phyloP scores from a whole-genome alignment of 2,329 filamentous ascomycete species.

The Pseudopyricularia javanii region DNA sequence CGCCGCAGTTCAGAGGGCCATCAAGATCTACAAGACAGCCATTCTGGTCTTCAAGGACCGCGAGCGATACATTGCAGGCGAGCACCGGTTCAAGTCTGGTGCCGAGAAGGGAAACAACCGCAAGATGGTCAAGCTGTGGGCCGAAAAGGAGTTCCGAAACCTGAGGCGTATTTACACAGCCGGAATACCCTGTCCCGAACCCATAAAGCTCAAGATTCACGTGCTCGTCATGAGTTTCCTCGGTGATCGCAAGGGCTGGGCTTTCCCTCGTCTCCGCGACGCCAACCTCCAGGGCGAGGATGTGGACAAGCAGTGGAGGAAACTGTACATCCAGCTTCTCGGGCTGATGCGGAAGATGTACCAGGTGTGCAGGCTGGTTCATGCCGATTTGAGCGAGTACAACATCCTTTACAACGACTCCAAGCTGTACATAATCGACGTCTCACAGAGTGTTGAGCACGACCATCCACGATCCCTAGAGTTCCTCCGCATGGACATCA shows the following conservation, averaged over 20 bases:
- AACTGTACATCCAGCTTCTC: slow-evolving; percentile 71
- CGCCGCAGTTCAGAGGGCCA: slow-evolving; percentile 60
- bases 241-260: slow-evolving; percentile 74
- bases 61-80: slow-evolving; percentile 88
- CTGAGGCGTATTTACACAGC: slow-evolving; percentile 71
- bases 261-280: slow-evolving; percentile 80
- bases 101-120: slow-evolving; percentile 92
- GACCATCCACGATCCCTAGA: slow-evolving; percentile 88
- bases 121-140: slow-evolving; percentile 97
- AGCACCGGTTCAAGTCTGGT: slow-evolving; percentile 80
- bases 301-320: slow-evolving; percentile 59
- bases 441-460: slow-evolving; percentile 93
- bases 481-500: slow-evolving; percentile 96
- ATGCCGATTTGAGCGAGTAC: slow-evolving; percentile 96
- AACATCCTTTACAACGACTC: slow-evolving; percentile 83
- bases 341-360: slow-evolving; percentile 89
- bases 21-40: slow-evolving; percentile 98
- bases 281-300: slow-evolving; percentile 59
- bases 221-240: slow-evolving; percentile 93
- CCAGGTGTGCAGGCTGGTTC: slow-evolving; percentile 80
- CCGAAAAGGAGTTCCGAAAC: slow-evolving; percentile 96
- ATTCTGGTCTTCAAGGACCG: slow-evolving; percentile 97
- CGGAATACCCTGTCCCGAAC: slow-evolving; percentile 83
- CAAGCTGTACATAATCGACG: slow-evolving; percentile 87
- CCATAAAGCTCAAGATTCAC: slow-evolving; percentile 80